Base-by-base conservation (phyloP, 495 filamentous ascomycete species). In the Massariosphaeria phaeospora region DNA sequence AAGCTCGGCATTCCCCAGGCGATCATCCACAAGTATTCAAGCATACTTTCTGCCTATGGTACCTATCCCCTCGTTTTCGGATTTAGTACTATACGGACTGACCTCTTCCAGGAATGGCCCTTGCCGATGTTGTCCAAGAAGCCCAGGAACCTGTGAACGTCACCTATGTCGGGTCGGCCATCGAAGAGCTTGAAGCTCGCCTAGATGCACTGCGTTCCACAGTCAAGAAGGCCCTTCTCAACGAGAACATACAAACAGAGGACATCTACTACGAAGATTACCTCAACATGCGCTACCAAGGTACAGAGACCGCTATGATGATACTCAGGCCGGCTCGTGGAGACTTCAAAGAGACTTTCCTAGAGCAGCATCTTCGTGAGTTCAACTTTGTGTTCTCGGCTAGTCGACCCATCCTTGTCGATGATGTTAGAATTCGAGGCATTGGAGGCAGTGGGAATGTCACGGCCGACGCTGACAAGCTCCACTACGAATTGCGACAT, bases 91-190 rank as follows among this genome's bases (percentile, higher is more conserved):
- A n/a, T n/a, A n/a, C n/a, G n/a, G n/a, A n/a, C n/a, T n/a, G n/a
- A n/a, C n/a, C n/a, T n/a, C n/a, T n/a, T n/a, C n/a, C n/a, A n/a
- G n/a, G 91, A n/a, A 96, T 96, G 91, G 88, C 89, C 2, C 68
- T 96, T 23, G 91, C 91, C 2, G 90, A 96, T 65, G 89, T 95
- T 0, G 91, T 96, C 12, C 85, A 95, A 40, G 91, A 96, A 68
- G 75, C 80, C 24, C 90, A 96, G 61, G 88, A 90, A 59, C 91
- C 91, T 8, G 88, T 88, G 34, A 91, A 88, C 2, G 79, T 78
- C 12, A 77, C 86, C 3, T 91, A 80, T 15, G 75, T 76, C 20
- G 69, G 73, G 7, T 58, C 66, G 20, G 63, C 66, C 3, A 50
- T 55, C 27, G 47, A 63, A 39, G 60, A 66, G 35, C 55, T 75